A percentile compares a stretch with the other conserved stretches of the same genome.
These are phyloP conservation scores for Fusarium torreyae DNA, from an alignment of 2,329 filamentous ascomycete genomes.

Conservation along the genomic window DNA sequence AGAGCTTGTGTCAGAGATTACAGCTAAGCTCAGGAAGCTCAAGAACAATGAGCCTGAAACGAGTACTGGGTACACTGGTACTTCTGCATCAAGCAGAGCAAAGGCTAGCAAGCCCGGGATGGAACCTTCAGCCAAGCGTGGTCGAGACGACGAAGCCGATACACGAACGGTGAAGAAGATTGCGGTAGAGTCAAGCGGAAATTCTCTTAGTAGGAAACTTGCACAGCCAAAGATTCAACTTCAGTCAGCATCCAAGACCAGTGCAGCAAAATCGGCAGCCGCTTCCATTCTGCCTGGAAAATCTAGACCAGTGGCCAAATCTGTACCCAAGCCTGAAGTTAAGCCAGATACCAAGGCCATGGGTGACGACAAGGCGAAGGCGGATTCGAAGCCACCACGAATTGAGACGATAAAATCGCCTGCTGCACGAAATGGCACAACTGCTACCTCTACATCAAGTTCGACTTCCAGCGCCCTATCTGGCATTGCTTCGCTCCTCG, in stretches of 20 bases:
- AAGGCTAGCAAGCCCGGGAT: constrained; percentile 54
- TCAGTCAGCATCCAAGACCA: constrained; percentile 51
- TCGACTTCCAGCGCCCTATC: constrained; percentile 58
- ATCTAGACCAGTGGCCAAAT: constrained; percentile 61
- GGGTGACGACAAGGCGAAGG: constrained; percentile 53
- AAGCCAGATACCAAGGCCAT: constrained; percentile 49
- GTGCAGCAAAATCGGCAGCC: constrained; percentile 51
- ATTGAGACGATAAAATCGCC: constrained; percentile 51
- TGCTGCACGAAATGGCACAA: constrained; percentile 51
- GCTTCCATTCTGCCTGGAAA: constrained; percentile 65
- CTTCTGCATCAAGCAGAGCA: constrained; percentile 57
- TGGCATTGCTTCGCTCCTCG: constrained; percentile 69
- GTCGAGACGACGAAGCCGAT: constrained; percentile 59
- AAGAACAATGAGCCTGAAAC: constrained; percentile 55
- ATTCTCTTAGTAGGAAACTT: constrained; percentile 59
- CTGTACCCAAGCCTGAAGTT: constrained; percentile 56
- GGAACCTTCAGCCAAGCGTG: constrained; percentile 55
- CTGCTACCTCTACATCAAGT: constrained; percentile 32
- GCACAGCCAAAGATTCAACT: constrained; percentile 55
- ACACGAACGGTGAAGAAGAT: constrained; percentile 60
- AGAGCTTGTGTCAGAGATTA: constrained; percentile 71
- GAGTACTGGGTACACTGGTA: constrained; percentile 58
- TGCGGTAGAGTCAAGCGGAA: constrained; percentile 57
- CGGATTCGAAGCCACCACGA: constrained; percentile 49
- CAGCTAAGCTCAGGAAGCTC: constrained; percentile 63